Evolutionary conservation across 768 basidiomycete species (phyloP).

Genomic region (Kwoniella dejecticola): DNA sequence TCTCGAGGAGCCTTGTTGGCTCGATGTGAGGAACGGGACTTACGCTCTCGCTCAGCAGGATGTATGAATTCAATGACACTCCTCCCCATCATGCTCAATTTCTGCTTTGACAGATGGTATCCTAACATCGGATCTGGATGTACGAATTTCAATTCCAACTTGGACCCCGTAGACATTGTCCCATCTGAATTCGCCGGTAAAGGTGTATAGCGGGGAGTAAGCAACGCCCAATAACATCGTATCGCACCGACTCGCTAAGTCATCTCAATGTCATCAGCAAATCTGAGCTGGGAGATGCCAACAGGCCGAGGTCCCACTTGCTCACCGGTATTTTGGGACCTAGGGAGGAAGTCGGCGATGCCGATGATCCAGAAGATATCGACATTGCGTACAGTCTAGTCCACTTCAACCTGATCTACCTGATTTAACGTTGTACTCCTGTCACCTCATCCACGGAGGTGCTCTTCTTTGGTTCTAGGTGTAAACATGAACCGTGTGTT

Average conservation of each 20-base stretch:
- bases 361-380: conserved; percentile 9
- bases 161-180: conserved; percentile 9
- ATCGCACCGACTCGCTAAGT: conserved; percentile 32
- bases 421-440: too few species aligned
- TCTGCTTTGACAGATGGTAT: conserved; percentile 49
- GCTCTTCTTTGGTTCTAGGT: too few species aligned
- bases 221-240: conserved; percentile 51
- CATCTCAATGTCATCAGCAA: too few species aligned
- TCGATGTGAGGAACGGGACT: conserved; percentile 15
- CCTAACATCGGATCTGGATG: conserved; percentile 54
- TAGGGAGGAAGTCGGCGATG: neutral
- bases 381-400: conserved; percentile 1
- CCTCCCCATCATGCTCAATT: conserved; percentile 49
- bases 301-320: too few species aligned
- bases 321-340: conserved; percentile 12
- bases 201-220: conserved; percentile 30
- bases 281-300: too few species aligned
- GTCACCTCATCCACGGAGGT: too few species aligned
- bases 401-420: too few species aligned
- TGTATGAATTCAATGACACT: conserved; percentile 55
- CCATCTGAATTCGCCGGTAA: neutral
- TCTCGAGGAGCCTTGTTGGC: too few species aligned
- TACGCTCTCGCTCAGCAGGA: conserved; percentile 53
- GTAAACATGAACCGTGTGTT: too few species aligned
- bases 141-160: conserved; percentile 51